Evolutionary conservation across 306 rosid genomes (phyloP).

Genomic region (Cucumis cinereus): DNA sequence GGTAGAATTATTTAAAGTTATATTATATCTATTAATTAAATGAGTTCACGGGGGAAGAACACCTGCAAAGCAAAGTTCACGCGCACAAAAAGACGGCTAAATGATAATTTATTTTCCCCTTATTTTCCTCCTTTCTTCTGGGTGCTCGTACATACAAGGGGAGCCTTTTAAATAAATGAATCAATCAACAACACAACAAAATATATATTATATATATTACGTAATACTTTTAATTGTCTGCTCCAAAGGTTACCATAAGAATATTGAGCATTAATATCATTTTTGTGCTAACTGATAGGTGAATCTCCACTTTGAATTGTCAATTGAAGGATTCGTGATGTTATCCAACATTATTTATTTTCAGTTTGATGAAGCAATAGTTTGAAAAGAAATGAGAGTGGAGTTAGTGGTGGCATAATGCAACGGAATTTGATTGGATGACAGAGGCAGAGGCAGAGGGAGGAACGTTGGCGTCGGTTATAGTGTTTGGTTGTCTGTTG

Average conservation of each 20-base stretch:
- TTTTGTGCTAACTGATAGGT: neutral
- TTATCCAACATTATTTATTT: neutral
- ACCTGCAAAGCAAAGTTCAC: neutral
- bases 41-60: conserved; percentile 10
- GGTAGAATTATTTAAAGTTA: neutral
- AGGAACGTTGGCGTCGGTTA: neutral
- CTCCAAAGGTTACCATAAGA: neutral
- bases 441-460: neutral
- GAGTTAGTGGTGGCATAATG: neutral
- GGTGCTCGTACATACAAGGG: neutral
- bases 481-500: neutral
- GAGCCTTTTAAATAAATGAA: neutral
- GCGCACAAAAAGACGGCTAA: conserved; percentile 5
- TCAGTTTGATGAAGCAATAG: neutral
- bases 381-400: neutral
- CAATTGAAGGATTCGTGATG: neutral
- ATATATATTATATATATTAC: neutral
- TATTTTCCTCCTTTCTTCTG: neutral
- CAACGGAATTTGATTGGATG: neutral
- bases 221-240: neutral
- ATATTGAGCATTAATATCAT: neutral
- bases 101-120: neutral
- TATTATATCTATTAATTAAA: neutral
- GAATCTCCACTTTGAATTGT: neutral
- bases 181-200: neutral